These are phyloP conservation scores for Ascochyta rabiei DNA, from an alignment of 2,329 filamentous ascomycete species.

Conservation along the genomic window DNA sequence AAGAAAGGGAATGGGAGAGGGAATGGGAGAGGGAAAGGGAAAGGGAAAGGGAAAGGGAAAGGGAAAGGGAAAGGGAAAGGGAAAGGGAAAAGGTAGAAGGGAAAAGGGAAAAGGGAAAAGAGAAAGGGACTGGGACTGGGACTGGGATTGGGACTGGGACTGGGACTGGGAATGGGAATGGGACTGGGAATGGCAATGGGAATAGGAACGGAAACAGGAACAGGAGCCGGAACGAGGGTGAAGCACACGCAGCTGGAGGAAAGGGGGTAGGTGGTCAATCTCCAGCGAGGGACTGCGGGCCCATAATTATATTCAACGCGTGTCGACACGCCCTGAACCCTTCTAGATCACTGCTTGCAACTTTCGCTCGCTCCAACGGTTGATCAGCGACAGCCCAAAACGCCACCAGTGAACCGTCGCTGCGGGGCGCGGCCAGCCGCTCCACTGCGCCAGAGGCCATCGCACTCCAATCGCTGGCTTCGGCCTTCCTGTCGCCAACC, in stretches of 20 bases:
- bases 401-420: constrained; percentile 1
- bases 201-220: neutral
- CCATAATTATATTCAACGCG: constrained; percentile 17
- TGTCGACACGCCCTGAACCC: constrained; percentile 2
- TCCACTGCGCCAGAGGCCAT: constrained; percentile 1
- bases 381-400: constrained; percentile 12
- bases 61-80: no score
- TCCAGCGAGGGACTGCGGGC: constrained; percentile 5
- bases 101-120: no score
- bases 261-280: constrained; percentile 6
- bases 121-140: no score
- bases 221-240: constrained; percentile 1
- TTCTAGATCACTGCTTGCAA: constrained; percentile 7
- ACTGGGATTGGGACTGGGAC: no score
- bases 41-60: no score
- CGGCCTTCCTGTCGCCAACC: constrained; percentile 2
- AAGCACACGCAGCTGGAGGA: constrained; percentile 6
- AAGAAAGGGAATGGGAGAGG: neutral
- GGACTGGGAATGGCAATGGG: neutral
- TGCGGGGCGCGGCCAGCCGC: constrained; percentile 5
- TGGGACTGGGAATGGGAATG: neutral
- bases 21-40: neutral
- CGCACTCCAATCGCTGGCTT: constrained; percentile 5
- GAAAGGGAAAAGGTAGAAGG: no score
- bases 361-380: constrained; percentile 5